phyloP scores from a whole-genome alignment of 768 basidiomycete genomes.

The Auriscalpium vulgare region DNA sequence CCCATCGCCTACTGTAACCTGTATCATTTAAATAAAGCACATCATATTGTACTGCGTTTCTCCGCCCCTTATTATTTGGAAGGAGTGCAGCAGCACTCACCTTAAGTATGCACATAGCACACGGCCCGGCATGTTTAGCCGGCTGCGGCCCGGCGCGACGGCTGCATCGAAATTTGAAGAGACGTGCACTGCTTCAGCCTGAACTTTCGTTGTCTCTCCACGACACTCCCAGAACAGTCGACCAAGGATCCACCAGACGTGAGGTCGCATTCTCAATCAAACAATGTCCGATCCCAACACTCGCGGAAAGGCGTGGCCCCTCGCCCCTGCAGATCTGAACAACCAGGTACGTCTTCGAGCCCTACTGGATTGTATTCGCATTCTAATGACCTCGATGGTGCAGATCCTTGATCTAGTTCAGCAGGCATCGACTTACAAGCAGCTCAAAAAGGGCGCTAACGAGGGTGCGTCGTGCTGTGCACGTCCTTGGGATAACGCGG shows the following conservation, averaged over 20 bases:
- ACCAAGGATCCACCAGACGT: slow-evolving; percentile 83
- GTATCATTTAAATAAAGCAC: no score
- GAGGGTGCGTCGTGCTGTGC: slow-evolving; percentile 54
- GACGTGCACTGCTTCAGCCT: no score
- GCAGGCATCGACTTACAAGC: slow-evolving; percentile 95
- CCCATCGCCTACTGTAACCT: background rate
- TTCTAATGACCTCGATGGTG: background rate
- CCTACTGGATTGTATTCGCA: background rate
- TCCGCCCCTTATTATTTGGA: no score
- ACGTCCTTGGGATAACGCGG: background rate
- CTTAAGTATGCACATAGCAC: no score
- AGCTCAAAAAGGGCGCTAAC: slow-evolving; percentile 98
- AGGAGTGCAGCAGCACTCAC: no score
- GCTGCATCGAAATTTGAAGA: no score
- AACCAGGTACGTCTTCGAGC: slow-evolving; percentile 55
- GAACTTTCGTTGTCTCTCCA: no score
- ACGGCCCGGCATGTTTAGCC: no score
- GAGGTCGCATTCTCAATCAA: slow-evolving; percentile 50
- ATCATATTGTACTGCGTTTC: no score
- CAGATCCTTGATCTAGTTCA: slow-evolving; percentile 95
- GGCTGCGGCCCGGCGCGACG: no score
- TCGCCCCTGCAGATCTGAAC: slow-evolving; percentile 79
- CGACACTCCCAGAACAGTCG: slow-evolving; percentile 18
- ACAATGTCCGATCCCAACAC: slow-evolving; percentile 50
- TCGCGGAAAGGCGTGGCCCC: slow-evolving; percentile 81